Evolutionary conservation across 176 grass and related monocot genomes (phyloP), one percentile per base, ranked within the genome.

Genomic region (Canna indica): DNA sequence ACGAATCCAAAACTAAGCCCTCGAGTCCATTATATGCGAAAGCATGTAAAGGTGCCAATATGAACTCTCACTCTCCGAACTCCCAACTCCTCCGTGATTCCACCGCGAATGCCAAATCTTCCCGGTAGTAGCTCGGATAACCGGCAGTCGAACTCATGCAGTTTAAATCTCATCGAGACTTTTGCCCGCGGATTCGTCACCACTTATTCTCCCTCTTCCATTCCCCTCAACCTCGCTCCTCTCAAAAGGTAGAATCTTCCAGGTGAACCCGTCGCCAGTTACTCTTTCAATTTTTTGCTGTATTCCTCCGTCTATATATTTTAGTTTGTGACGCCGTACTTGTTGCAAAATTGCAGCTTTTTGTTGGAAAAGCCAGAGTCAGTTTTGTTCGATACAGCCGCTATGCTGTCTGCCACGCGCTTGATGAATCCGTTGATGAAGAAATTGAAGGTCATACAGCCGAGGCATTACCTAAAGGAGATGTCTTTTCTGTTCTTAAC

Each of bases 401-500:
- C 59, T 48, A 26, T 39, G 73, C 73, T 1, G 59, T 28, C 28
- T 76, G 59, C 8, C 60, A 9, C 8, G 73, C 17, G 4, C 39
- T 65, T 13, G 73, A 47, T 48, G 73, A 50, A 18, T 48, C 28
- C 20, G 29, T 5, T n/a, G 44, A 76, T 52, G 60, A 60, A 76
- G 73, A 76, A 50, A 16, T 36, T 24, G 59, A 50, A 36, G 28
- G 41, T 0, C 39, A 34, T n/a, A 13, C 28, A 18, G 18, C 26
- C 3, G 41, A 47, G 59, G 60, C 30, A 24, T 34, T n/a, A 30
- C 42, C 39, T 31, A 47, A 36, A 76, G 33, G 44, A 64, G 73
- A 48, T 24, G 17, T 29, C 73, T 66, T 52, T 66, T 24, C 20
- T 15, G 27, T 14, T 70, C 44, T 47, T 48, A 50, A 32, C 4